Percentiles rank a stretch among this genome's conserved stretches.
Conservation (phyloP, 192 early-diverging fungal species). For the Piromyces finnis region DNA sequence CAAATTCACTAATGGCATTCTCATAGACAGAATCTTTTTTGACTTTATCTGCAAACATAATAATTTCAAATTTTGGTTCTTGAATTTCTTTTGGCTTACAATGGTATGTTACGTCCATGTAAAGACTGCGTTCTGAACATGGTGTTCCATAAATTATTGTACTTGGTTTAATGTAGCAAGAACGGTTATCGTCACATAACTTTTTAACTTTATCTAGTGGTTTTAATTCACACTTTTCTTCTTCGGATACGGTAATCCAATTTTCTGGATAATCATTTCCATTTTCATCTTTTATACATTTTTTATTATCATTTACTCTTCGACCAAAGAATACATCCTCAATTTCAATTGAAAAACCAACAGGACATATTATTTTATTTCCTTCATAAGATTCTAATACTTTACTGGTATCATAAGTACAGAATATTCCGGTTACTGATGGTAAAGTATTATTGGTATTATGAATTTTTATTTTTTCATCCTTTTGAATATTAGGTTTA, state of each 20-base stretch:
- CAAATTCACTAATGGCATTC: background rate
- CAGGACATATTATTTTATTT: background rate
- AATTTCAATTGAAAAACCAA: background rate
- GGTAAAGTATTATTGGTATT: background rate
- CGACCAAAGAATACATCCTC: background rate
- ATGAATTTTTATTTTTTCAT: background rate
- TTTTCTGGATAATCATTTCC: background rate
- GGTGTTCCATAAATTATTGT: background rate
- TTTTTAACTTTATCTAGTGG: background rate
- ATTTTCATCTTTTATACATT: background rate
- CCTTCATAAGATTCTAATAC: background rate
- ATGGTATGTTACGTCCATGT: background rate
- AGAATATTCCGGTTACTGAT: background rate
- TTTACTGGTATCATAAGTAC: background rate
- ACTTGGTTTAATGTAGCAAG: background rate
- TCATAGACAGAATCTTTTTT: background rate
- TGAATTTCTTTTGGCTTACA: background rate
- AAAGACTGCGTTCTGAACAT: background rate
- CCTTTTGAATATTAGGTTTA: background rate
- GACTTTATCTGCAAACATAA: background rate
- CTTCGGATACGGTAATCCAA: background rate
- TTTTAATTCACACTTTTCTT: background rate
- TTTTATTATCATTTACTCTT: background rate
- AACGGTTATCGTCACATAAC: background rate
- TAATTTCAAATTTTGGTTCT: background rate